A percentile compares a stretch with the other conserved stretches of the same genome.
phyloP scores from a whole-genome alignment of 805 yeast genomes.

The Candida takata region DNA sequence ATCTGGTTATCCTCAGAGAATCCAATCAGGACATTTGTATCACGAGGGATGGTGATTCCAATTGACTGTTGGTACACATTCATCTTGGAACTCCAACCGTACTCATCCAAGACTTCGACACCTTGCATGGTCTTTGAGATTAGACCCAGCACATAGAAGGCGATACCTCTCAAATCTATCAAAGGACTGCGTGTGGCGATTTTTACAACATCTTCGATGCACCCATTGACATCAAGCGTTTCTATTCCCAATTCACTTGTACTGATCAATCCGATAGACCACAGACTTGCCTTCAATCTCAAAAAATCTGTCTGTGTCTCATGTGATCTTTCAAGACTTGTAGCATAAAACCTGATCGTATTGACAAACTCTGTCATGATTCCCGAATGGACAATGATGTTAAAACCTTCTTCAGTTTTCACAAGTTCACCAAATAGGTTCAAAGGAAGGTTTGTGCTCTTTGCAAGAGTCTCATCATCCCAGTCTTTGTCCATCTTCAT shows the following conservation, averaged over 20 bases:
- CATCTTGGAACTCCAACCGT: constrained; percentile 58
- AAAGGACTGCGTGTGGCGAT: constrained; percentile 41
- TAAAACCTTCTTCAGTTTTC: constrained; percentile 74
- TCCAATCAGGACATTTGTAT: constrained; percentile 26
- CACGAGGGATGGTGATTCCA: constrained; percentile 35
- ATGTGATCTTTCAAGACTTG: constrained; percentile 14
- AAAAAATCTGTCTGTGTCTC: constrained; percentile 26
- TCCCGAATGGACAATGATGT: constrained; percentile 46
- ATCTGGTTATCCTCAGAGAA: constrained; percentile 5
- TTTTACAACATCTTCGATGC: constrained; percentile 46
- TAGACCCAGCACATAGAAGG: constrained; percentile 72
- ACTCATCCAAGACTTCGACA: constrained; percentile 74
- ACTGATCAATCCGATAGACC: constrained; percentile 86
- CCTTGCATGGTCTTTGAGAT: constrained; percentile 72
- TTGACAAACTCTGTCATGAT: constrained; percentile 35
- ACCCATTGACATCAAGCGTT: constrained; percentile 44
- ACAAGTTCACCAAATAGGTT: constrained; percentile 80
- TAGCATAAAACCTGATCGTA: constrained; percentile 27
- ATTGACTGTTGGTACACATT: constrained; percentile 36
- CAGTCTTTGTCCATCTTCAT: constrained; percentile 15
- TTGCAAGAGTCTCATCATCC: constrained; percentile 5
- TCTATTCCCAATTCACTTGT: constrained; percentile 63
- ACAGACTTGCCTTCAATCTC: constrained; percentile 64
- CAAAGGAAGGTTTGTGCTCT: constrained; percentile 34
- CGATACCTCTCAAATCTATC: constrained; percentile 65